These are phyloP conservation scores for Delonix regia DNA, from an alignment of 306 rosid genomes.

Conservation along the genomic window DNA sequence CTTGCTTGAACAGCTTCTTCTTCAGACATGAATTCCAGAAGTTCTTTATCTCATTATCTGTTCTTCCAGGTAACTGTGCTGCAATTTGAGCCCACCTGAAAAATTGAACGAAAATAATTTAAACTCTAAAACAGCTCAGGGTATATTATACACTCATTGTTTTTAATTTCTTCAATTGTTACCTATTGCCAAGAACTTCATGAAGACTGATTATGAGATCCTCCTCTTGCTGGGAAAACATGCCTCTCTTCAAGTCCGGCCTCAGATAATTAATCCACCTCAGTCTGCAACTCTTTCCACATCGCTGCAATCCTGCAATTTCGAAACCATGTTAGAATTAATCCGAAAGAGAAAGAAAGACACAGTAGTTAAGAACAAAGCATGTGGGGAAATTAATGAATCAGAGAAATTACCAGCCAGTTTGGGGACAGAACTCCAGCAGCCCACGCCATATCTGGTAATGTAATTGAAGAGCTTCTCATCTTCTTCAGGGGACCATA, in stretches of 20 bases:
- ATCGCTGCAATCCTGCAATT: constrained; percentile 76
- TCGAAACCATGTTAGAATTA: background rate
- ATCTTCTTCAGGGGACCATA: constrained; percentile 99
- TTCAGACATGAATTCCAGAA: constrained; percentile 92
- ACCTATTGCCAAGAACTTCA: constrained; percentile 91
- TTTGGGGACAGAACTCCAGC: constrained; percentile 98
- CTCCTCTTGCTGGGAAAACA: constrained; percentile 89
- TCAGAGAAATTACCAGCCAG: constrained; percentile 63
- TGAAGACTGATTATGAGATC: constrained; percentile 83
- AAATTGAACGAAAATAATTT: background rate
- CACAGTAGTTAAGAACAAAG: too few relatives aligned
- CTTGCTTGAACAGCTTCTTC: constrained; percentile 93
- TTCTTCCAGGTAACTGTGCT: constrained; percentile 87
- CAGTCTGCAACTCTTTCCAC: constrained; percentile 95
- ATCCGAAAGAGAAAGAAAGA: background rate
- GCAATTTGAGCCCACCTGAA: constrained; percentile 98
- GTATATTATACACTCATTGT: background rate
- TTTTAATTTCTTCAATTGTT: background rate
- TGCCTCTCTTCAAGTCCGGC: constrained; percentile 94
- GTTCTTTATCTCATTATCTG: constrained; percentile 92
- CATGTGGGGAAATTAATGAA: background rate
- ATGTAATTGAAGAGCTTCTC: constrained; percentile 95
- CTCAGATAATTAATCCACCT: constrained; percentile 97
- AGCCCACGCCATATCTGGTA: constrained; percentile 83
- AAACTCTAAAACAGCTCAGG: too few relatives aligned